A percentile compares a stretch with the other conserved stretches of the same genome.
Conservation (phyloP, 805 yeast genomes). For the Spathaspora sp. region DNA sequence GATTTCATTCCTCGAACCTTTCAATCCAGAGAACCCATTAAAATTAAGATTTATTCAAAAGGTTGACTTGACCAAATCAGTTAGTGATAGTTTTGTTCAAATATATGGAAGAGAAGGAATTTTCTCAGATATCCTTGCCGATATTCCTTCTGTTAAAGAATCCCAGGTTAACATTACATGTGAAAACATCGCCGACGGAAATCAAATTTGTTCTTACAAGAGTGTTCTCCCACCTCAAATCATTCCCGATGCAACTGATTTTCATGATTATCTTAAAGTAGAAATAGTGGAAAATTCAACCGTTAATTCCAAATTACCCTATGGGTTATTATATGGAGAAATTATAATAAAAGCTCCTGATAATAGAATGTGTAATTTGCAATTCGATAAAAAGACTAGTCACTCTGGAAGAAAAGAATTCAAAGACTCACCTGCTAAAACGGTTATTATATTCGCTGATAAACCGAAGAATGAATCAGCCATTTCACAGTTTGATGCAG, state of each 20-base stretch:
- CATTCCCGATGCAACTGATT: conserved; percentile 25
- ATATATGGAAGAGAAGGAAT: conserved; percentile 51
- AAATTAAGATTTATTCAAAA: conserved; percentile 69
- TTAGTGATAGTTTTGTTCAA: conserved; percentile 33
- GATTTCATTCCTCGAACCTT: conserved; percentile 50
- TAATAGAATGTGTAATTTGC: conserved; percentile 61
- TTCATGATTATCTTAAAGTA: conserved; percentile 45
- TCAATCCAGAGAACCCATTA: conserved; percentile 58
- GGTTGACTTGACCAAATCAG: conserved; percentile 41
- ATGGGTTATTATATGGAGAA: conserved; percentile 65
- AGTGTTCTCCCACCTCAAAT: conserved; percentile 45
- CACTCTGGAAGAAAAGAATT: conserved; percentile 6
- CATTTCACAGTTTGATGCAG: neutral
- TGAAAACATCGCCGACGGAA: conserved; percentile 37
- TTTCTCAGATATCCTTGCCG: conserved; percentile 44
- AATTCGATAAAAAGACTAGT: conserved; percentile 47
- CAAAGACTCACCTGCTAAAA: conserved; percentile 57
- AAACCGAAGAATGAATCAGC: conserved; percentile 9
- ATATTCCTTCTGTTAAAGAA: conserved; percentile 61
- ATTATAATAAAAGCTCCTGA: conserved; percentile 54
- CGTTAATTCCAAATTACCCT: conserved; percentile 42
- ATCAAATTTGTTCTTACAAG: conserved; percentile 50
- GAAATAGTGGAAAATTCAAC: conserved; percentile 51
- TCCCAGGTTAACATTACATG: conserved; percentile 30
- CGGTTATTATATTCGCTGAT: conserved; percentile 50